These are phyloP conservation scores for Rhododendron ovatum DNA, from an alignment of 148 eudicot genomes.

Conservation along the genomic window DNA sequence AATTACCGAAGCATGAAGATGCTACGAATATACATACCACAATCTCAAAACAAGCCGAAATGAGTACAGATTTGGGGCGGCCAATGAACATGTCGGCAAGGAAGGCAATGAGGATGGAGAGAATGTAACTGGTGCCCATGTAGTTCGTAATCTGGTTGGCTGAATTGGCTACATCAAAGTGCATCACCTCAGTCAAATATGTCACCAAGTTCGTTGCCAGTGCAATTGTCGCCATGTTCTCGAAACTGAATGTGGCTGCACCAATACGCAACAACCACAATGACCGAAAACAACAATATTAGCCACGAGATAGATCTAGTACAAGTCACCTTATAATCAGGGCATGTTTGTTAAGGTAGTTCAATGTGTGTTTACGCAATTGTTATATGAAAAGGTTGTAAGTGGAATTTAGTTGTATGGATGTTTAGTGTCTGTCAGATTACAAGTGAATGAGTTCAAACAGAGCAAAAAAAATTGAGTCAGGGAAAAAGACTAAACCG, in stretches of 20 bases:
- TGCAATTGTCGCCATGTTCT: slow-evolving; percentile 37
- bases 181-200: slow-evolving; percentile 38
- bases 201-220: slow-evolving; percentile 37
- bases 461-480: too few relatives aligned
- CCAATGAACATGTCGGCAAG: slow-evolving; percentile 41
- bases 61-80: slow-evolving; percentile 24
- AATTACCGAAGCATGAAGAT: not conserved
- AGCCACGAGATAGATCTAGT: not conserved
- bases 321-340: not conserved
- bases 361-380: not conserved
- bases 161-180: slow-evolving; percentile 28
- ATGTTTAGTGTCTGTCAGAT: not conserved
- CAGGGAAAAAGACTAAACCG: not conserved
- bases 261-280: not conserved
- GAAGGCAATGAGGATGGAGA: slow-evolving; percentile 29
- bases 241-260: slow-evolving; percentile 33
- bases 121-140: slow-evolving; percentile 37
- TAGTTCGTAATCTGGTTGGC: slow-evolving; percentile 39
- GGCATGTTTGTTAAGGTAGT: not conserved
- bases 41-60: slow-evolving; percentile 31
- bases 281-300: not conserved
- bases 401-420: not conserved
- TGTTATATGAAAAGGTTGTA: not conserved
- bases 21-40: slow-evolving; percentile 14
- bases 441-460: not conserved